These are phyloP conservation scores for Tolypocladium album DNA, from an alignment of 2,329 filamentous ascomycete genomes.

Conservation along the genomic window DNA sequence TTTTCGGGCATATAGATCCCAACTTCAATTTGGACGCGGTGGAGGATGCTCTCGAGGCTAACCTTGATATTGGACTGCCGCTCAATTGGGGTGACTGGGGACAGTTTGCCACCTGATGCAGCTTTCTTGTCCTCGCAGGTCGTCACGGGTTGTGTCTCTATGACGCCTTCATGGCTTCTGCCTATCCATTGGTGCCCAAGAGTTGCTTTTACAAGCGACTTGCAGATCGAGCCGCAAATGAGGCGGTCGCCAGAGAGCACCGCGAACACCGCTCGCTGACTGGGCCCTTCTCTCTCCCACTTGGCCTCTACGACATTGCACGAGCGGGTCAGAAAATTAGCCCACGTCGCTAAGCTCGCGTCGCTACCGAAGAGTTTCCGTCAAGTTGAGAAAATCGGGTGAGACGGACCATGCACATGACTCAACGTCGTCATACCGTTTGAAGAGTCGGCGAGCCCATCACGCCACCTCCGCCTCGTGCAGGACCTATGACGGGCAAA, in stretches of 20 bases:
- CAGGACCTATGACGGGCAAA: neutral
- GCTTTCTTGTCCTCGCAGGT: neutral
- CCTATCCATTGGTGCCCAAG: too few species aligned
- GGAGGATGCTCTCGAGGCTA: constrained; percentile 42
- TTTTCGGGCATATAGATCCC: constrained; percentile 45
- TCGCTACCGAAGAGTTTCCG: too few species aligned
- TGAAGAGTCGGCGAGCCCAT: too few species aligned
- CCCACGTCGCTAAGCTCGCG: too few species aligned
- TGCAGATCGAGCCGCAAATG: neutral
- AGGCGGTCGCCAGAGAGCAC: neutral
- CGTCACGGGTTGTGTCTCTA: neutral
- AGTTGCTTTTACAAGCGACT: too few species aligned
- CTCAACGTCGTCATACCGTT: too few species aligned
- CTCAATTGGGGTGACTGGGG: constrained; percentile 39
- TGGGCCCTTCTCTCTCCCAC: too few species aligned
- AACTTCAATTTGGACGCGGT: constrained; percentile 42
- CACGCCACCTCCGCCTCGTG: neutral
- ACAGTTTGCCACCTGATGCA: constrained; percentile 19
- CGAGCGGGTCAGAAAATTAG: too few species aligned
- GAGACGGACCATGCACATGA: too few species aligned
- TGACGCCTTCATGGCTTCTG: neutral
- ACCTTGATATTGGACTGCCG: constrained; percentile 41
- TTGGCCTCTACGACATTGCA: too few species aligned
- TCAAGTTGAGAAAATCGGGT: too few species aligned
- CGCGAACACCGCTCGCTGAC: neutral